A percentile compares a stretch with the other conserved stretches of the same genome.
Evolutionary conservation across 352 stramenopile genomes (phyloP).

Genomic region (Phytophthora hibernalis): DNA sequence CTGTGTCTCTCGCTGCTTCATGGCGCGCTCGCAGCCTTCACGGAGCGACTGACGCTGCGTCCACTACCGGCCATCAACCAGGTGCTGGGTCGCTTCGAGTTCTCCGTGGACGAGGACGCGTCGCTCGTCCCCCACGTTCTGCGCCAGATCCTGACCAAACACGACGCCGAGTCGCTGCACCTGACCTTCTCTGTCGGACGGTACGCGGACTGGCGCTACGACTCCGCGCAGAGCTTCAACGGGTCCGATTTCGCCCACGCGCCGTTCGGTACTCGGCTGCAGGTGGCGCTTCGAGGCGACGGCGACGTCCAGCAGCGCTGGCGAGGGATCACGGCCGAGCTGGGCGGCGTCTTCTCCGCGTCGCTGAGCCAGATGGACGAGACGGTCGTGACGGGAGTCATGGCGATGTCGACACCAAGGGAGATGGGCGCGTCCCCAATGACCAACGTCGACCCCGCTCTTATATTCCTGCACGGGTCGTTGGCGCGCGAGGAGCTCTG

Average conservation of each 20-base stretch:
- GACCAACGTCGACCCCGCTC: conserved; percentile 9
- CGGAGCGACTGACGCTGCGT: conserved; percentile 61
- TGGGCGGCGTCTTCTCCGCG: conserved; percentile 84
- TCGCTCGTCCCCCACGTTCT: conserved; percentile 66
- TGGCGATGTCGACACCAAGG: conserved; percentile 12
- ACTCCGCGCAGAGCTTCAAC: conserved; percentile 29
- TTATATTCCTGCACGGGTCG: conserved; percentile 62
- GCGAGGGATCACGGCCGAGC: conserved; percentile 72
- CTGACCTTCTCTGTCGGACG: conserved; percentile 74
- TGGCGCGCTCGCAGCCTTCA: conserved; percentile 37
- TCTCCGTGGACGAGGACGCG: conserved; percentile 40
- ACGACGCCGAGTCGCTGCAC: conserved; percentile 70
- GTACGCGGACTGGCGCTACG: conserved; percentile 63
- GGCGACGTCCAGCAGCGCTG: conserved; percentile 47
- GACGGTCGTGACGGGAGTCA: conserved; percentile 40
- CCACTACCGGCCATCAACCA: conserved; percentile 53
- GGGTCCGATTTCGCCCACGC: conserved; percentile 37
- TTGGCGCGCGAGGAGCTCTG: conserved; percentile 86
- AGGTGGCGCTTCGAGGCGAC: conserved; percentile 55
- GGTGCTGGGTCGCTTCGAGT: conserved; percentile 66
- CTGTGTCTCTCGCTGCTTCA: conserved; percentile 29
- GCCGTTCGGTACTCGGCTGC: conserved; percentile 70
- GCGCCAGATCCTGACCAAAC: conserved; percentile 76
- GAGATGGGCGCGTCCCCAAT: conserved; percentile 23
- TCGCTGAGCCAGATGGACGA: conserved; percentile 85